Base-by-base conservation (phyloP, 192 early-diverging fungal species). In the Podila epigama region DNA sequence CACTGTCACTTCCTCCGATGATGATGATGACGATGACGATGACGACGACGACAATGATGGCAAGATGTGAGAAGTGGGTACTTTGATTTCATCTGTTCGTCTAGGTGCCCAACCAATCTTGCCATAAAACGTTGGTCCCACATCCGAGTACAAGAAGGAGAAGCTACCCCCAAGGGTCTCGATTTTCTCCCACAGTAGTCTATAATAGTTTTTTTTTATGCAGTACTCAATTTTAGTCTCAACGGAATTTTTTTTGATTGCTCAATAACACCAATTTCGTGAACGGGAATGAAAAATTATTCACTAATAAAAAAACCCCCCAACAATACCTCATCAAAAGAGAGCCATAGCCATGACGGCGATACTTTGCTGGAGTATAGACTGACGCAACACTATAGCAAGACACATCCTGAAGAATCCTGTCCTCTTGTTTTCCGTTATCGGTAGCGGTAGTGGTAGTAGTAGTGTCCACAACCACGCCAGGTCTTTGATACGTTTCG, bases 91-190 rank as follows among this genome's bases (percentile, higher is more conserved):
- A 20, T 57, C 36, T 6, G 63, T 66, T 8, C 20, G 39, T 33
- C 70, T 48, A 3, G 70, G 50, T 2, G 70, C 66, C 70, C 70
- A 75, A 34, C 70, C 70, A 41, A 75, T 32, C 44, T 66, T 41
- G 3, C 57, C 52, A 18, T 75, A 75, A 31, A 75, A 75, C 6
- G 65, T 50, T 4, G 63, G 36, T 18, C 70, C 70, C 2, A 75
- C 56, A 29, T 75, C 70, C 33, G 70, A 75, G 58, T 75, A 75
- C 22, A 75, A 53, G 58, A 75, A 75, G 5, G 70, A 37, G 58
- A 75, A 75, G 9, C 40, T 20, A 0, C 33, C 53, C 36, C 53
- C 59, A 18, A 48, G 41, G 7, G 27, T 1, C 15, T 60, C 70
- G 18, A 75, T 75, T 31, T 75, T 51, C 20, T 66, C 33, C 70